A percentile compares a stretch with the other conserved stretches of the same genome.
These are phyloP conservation scores for Lignosus rhinocerotis DNA, from an alignment of 1,284 basidiomycete species.

Conservation along the genomic window DNA sequence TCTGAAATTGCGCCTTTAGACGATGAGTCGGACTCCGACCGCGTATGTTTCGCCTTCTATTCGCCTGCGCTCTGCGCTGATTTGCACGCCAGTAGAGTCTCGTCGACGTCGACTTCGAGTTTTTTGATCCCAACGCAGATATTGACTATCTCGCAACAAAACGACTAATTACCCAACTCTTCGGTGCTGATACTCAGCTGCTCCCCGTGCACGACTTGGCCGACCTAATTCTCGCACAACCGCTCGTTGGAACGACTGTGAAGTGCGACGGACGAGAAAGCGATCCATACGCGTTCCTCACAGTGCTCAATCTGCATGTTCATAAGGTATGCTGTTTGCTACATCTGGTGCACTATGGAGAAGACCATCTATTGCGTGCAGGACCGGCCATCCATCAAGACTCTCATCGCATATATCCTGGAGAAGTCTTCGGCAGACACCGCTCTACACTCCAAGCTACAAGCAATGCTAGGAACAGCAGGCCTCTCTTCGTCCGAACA, in stretches of 20 bases:
- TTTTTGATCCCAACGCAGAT: conserved; percentile 81
- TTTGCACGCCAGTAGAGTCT: conserved; percentile 46
- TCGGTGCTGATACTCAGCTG: conserved; percentile 77
- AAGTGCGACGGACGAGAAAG: conserved; percentile 90
- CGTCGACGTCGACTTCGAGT: conserved; percentile 90
- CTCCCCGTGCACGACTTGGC: conserved; percentile 74
- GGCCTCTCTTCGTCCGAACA: conserved; percentile 42
- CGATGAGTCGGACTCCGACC: conserved; percentile 26
- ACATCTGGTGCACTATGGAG: too few relatives aligned
- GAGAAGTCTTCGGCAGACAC: conserved; percentile 42
- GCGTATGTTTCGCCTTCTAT: conserved; percentile 18
- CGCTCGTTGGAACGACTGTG: conserved; percentile 83
- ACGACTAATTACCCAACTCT: conserved; percentile 77
- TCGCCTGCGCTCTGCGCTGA: conserved; percentile 2
- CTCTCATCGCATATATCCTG: conserved; percentile 65
- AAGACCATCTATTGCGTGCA: conserved; percentile 30
- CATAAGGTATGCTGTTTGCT: conserved; percentile 52
- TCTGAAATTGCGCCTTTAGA: conserved; percentile 15
- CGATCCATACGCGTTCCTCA: conserved; percentile 85
- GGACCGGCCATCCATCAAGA: conserved; percentile 71
- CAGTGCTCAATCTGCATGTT: conserved; percentile 79
- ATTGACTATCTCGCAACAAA: conserved; percentile 89
- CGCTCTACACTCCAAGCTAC: conserved; percentile 52
- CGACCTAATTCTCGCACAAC: conserved; percentile 75
- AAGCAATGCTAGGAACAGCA: conserved; percentile 48